These are phyloP conservation scores for Botrytis fabae DNA, from an alignment of 2,329 filamentous ascomycete species.

Conservation along the genomic window DNA sequence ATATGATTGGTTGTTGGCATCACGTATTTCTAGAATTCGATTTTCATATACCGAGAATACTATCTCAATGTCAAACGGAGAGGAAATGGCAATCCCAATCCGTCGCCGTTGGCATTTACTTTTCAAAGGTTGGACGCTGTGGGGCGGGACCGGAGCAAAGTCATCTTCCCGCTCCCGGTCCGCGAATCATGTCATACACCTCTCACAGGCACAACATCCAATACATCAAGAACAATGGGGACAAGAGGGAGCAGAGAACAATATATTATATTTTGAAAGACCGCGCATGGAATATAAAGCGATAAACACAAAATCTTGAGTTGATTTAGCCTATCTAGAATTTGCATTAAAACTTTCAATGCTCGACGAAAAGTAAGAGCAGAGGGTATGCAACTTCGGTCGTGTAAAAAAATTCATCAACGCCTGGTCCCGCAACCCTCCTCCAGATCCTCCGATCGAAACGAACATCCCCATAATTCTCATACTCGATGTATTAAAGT, in stretches of 20 bases:
- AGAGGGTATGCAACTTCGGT: slow-evolving; percentile 24
- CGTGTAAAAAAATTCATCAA: slow-evolving; percentile 21
- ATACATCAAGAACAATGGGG: neutral
- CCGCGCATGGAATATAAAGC: neutral
- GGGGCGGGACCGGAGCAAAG: slow-evolving; percentile 10
- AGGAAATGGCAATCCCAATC: neutral
- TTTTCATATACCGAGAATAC: neutral
- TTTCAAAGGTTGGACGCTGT: neutral
- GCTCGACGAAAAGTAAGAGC: slow-evolving; percentile 21
- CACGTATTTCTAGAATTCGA: neutral
- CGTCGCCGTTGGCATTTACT: slow-evolving; percentile 13
- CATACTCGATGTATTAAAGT: slow-evolving; percentile 15
- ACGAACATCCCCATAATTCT: slow-evolving; percentile 16
- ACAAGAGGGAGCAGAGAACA: neutral
- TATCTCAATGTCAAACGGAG: slow-evolving; percentile 2
- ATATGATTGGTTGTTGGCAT: slow-evolving; percentile 13
- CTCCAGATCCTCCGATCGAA: neutral
- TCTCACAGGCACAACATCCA: neutral
- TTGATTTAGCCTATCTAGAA: slow-evolving; percentile 23
- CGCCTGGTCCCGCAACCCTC: slow-evolving; percentile 14
- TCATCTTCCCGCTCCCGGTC: neutral
- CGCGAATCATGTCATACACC: neutral
- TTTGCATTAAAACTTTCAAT: slow-evolving; percentile 23
- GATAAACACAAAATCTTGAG: slow-evolving; percentile 14
- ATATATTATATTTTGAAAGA: neutral